Conservation (phyloP, 129 eudicot species). For the Lactuca saligna region DNA sequence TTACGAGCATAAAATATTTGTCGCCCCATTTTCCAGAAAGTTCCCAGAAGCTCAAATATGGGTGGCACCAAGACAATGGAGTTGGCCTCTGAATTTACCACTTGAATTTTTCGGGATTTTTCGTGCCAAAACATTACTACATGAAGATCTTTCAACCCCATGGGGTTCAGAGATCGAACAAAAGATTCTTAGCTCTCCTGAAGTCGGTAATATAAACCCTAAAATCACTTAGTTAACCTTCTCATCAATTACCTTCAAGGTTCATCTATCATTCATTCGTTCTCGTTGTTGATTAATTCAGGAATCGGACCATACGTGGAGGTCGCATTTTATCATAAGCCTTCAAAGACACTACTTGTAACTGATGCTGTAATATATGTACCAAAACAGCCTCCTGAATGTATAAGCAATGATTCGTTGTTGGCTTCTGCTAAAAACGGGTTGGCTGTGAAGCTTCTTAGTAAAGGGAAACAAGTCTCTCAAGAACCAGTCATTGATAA, state of each 20-base stretch:
- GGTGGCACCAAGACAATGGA: slow-evolving; percentile 99
- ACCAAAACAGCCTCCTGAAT: slow-evolving; percentile 85
- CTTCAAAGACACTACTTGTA: slow-evolving; percentile 75
- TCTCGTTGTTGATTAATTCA: slow-evolving; percentile 24
- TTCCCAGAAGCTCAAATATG: slow-evolving; percentile 88
- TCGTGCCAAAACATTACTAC: slow-evolving; percentile 71
- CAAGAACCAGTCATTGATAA: slow-evolving; percentile 89
- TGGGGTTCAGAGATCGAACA: slow-evolving; percentile 95
- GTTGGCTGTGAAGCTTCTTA: slow-evolving; percentile 86
- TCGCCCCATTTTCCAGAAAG: slow-evolving; percentile 96
- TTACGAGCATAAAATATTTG: slow-evolving; percentile 96
- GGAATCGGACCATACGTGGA: slow-evolving; percentile 99
- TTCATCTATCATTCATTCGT: neutral
- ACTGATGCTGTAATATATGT: slow-evolving; percentile 95
- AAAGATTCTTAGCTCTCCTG: slow-evolving; percentile 89
- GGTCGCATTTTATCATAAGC: slow-evolving; percentile 96
- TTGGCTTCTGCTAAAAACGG: slow-evolving; percentile 92
- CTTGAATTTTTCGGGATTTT: slow-evolving; percentile 95
- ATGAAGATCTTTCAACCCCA: slow-evolving; percentile 78
- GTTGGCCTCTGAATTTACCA: slow-evolving; percentile 97
- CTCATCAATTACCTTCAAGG: neutral
- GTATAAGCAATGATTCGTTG: slow-evolving; percentile 80
- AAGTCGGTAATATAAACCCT: slow-evolving; percentile 69
- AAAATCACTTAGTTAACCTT: slow-evolving; percentile 1
- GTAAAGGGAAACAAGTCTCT: slow-evolving; percentile 83